Evolutionary conservation across 345 rosid species (phyloP).

Genomic region (Eucalyptus curtisii): DNA sequence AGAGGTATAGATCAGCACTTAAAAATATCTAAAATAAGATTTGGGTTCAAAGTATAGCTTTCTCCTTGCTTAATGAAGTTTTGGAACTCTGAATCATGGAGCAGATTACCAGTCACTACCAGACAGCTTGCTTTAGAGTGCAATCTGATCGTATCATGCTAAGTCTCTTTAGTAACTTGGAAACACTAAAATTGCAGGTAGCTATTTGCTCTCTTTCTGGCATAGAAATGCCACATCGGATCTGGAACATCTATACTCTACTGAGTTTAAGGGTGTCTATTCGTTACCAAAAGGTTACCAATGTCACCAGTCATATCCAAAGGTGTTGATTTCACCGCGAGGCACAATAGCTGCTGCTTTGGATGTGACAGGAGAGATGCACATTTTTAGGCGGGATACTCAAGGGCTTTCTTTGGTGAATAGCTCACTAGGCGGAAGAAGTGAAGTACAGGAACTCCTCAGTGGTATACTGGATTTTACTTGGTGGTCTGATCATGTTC

Average conservation of each 20-base stretch:
- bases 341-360: constrained; percentile 55
- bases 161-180: background rate
- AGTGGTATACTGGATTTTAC: constrained; percentile 55
- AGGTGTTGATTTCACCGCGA: constrained; percentile 71
- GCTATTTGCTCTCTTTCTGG: constrained; percentile 62
- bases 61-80: background rate
- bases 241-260: constrained; percentile 38
- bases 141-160: background rate
- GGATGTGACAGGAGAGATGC: constrained; percentile 56
- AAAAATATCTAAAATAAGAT: background rate
- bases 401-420: constrained; percentile 19
- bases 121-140: background rate
- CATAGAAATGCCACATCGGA: constrained; percentile 27
- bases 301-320: constrained; percentile 44
- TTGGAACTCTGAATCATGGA: background rate
- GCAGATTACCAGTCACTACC: background rate
- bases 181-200: constrained; percentile 29
- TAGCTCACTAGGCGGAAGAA: constrained; percentile 8
- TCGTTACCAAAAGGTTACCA: constrained; percentile 15
- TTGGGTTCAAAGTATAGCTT: background rate
- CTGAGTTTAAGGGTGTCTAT: constrained; percentile 59
- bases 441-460: constrained; percentile 13
- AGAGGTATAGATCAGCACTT: background rate
- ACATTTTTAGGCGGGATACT: constrained; percentile 49
- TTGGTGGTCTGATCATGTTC: constrained; percentile 85